phyloP scores from a whole-genome alignment of 257 asterid genomes.

The Anisodus acutangulus region DNA sequence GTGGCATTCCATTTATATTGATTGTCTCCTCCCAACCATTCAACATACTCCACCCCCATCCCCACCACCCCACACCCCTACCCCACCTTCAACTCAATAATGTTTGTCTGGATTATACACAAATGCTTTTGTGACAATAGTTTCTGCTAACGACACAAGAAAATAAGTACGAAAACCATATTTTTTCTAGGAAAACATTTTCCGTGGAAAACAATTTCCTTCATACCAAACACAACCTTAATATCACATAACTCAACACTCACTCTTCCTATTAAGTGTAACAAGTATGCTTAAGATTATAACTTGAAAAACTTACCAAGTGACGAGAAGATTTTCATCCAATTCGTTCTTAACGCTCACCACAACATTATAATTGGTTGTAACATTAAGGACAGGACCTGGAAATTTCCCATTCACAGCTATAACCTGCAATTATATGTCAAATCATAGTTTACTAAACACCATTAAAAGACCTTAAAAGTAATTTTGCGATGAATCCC shows the following conservation, averaged over 20 bases:
- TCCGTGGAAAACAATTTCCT: too few relatives aligned
- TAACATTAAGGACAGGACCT: slow-evolving; percentile 80
- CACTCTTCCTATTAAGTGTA: neutral
- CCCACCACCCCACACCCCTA: too few relatives aligned
- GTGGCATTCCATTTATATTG: too few relatives aligned
- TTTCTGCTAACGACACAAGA: too few relatives aligned
- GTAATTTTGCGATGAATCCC: neutral
- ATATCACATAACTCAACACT: neutral
- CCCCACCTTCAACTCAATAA: too few relatives aligned
- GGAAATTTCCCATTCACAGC: slow-evolving; percentile 90
- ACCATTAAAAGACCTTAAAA: neutral
- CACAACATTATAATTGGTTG: slow-evolving; percentile 85
- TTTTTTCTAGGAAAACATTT: too few relatives aligned
- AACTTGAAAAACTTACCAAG: slow-evolving; percentile 59
- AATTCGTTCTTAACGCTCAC: slow-evolving; percentile 80
- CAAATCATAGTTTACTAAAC: neutral
- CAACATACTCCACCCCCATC: too few relatives aligned
- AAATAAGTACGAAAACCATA: too few relatives aligned
- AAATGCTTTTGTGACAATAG: too few relatives aligned
- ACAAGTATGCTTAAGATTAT: neutral
- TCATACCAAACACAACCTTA: neutral
- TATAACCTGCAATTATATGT: slow-evolving; percentile 57
- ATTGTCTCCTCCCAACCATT: too few relatives aligned
- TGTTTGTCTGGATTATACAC: too few relatives aligned
- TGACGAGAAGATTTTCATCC: slow-evolving; percentile 78